Evolutionary conservation across 768 basidiomycete genomes (phyloP), one percentile per base, ranked within the genome.

Genomic region (Termitomyces sp.): DNA sequence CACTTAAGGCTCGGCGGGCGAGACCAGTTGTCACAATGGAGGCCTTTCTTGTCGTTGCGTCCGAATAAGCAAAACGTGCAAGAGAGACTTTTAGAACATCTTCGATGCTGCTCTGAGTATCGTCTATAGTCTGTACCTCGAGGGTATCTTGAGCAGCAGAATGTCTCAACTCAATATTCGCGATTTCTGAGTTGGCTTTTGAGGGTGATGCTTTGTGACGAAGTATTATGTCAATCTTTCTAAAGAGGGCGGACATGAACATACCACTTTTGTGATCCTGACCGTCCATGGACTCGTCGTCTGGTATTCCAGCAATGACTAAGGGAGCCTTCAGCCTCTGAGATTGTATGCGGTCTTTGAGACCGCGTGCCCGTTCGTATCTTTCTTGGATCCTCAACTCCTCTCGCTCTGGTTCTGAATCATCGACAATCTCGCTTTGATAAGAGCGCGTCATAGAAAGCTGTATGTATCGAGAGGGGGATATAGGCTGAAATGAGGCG

Each of bases 401-500:
- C 61, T 81, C 79, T 55, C 85, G 74, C 66, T 89, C 88, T 19
- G 86, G 86, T 67, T 89, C 88, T 0, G 87, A 89, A 68, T 90
- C 88, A 28, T 81, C 83, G 4, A 88, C 78, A 32, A 81, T 60
- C 55, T 83, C 82, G 30, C 63, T 55, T 47, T 54, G 56, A 30
- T 54, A 34, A 32, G 35, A 10, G 41, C 27, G 27, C 12, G 23
- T n/a, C 57, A 62, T 60, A 5, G 16, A 41, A 32, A n/a, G 21
- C 19, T 0, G 16, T 21, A 5, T 23, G 48, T 25, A n/a, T 21
- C 47, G 9, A 41, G 12, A 21, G 3, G 10, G 46, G 3, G 9
- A 50, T 43, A 23, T 2, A n/a, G 17, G 30, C 51, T 35, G n/a
- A 12, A 47, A 46, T n/a, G 25, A 27, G n/a, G 17, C 16, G 19